Evolutionary conservation across 495 filamentous ascomycete species (phyloP), one percentile per base, ranked within the genome.

Genomic region (Sabuloglossum arenarium): DNA sequence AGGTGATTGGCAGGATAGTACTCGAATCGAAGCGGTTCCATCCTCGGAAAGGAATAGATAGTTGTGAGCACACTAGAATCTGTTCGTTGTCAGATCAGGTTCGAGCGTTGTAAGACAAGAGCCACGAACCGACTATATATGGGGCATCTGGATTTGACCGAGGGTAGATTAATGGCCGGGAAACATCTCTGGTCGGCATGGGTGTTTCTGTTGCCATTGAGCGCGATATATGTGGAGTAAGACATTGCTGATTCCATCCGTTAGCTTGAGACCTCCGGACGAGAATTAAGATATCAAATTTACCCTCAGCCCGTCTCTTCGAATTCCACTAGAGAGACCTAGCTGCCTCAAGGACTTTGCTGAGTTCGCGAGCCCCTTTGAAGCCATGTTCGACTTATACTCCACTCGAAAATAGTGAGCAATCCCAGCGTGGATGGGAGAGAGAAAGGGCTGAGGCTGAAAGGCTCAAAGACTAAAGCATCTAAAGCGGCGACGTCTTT

Each of bases 11-110:
- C 67, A 8, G 84, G 80, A 73, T 88, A 97, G 65, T 79, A 67
- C 59, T 85, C 78, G 66, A 94, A 84, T 34, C 80, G 76, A 49
- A 80, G 65, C 24, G 91, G 91, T 67, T 95, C 88, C 72, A 97
- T 80, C 16, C 80, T 73, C 32, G 93, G 91, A 73, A 96, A 99
- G 62, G 74, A 69, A 79, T 96, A 84, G 71, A 94, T 76, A 51
- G 91, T 97, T 11, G 88, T 72, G 30, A 79, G 75, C 61, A 93
- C 86, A 27, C 70, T 72, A 30, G 78, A 70, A 34, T 70, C 79
- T 76, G 60, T 28, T n/a, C 56, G 5, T 24, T 4, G 43, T 56
- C 23, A 56, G 55, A 21, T 27, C 1, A 31, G 16, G 52, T 24
- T 23, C 6, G 1, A 37, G 30, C 3, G 4, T 14, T 28, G 23